Evolutionary conservation across 2,329 filamentous ascomycete species (phyloP).

Genomic region (Monascus ruber): DNA sequence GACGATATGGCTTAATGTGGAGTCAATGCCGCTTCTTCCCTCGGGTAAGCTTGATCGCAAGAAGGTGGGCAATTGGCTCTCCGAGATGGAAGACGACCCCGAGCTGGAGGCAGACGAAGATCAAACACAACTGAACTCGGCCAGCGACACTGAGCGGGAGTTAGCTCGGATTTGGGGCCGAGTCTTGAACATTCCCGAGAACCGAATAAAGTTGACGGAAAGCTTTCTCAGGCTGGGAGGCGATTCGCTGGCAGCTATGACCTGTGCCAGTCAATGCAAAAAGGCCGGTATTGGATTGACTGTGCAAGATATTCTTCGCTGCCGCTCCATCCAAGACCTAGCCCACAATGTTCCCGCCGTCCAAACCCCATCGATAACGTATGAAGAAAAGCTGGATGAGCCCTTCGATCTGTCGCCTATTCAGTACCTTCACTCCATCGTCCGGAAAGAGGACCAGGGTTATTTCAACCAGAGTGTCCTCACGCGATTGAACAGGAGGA

Average conservation of each 20-base stretch:
- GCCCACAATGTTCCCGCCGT: constrained; percentile 20
- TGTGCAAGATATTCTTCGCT: constrained; percentile 38
- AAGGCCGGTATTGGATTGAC: constrained; percentile 35
- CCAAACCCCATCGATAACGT: constrained; percentile 17
- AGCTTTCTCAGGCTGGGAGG: constrained; percentile 37
- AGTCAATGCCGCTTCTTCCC: constrained; percentile 30
- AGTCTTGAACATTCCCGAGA: constrained; percentile 26
- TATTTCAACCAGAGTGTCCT: constrained; percentile 31
- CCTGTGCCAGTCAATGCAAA: constrained; percentile 37
- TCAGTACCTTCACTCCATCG: constrained; percentile 26
- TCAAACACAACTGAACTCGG: constrained; percentile 4
- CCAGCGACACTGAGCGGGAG: constrained; percentile 17
- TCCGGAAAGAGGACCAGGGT: constrained; percentile 20
- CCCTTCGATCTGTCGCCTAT: constrained; percentile 27
- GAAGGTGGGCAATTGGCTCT: constrained; percentile 23
- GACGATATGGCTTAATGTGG: constrained; percentile 35
- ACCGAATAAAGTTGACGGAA: constrained; percentile 21
- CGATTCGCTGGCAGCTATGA: constrained; percentile 42
- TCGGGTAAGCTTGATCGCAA: constrained; percentile 39
- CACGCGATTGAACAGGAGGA: constrained; percentile 16
- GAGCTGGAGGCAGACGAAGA: constrained; percentile 7
- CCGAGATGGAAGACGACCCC: constrained; percentile 16
- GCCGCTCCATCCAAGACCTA: constrained; percentile 34
- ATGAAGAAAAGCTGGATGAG: constrained; percentile 20
- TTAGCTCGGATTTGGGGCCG: constrained; percentile 26